A percentile compares a stretch with the other conserved stretches of the same genome.
Evolutionary conservation across 2,329 filamentous ascomycete genomes (phyloP).

Genomic region (Xylariaceae sp.): DNA sequence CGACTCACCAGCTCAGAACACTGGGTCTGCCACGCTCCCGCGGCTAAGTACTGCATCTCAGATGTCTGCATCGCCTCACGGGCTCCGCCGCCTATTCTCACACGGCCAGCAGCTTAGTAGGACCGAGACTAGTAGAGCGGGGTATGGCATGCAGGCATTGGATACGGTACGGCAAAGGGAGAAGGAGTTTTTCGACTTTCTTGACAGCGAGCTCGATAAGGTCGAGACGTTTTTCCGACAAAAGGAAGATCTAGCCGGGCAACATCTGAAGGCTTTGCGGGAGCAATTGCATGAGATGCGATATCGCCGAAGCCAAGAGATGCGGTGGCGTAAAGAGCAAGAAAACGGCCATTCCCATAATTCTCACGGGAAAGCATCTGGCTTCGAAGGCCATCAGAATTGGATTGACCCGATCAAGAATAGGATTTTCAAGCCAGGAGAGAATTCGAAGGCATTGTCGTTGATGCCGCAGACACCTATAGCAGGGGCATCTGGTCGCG

Average conservation of each 20-base stretch:
- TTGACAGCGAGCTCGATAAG: constrained; percentile 83
- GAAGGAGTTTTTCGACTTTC: constrained; percentile 80
- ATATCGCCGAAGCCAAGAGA: constrained; percentile 71
- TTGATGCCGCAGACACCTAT: constrained; percentile 49
- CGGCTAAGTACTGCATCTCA: constrained; percentile 11
- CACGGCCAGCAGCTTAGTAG: constrained; percentile 31
- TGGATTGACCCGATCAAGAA: constrained; percentile 53
- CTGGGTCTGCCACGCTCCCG: constrained; percentile 10
- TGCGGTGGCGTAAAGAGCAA: constrained; percentile 32
- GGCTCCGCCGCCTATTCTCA: constrained; percentile 38
- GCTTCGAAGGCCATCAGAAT: constrained; percentile 20
- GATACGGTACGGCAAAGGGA: constrained; percentile 63
- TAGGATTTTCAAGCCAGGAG: constrained; percentile 51
- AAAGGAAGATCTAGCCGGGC: constrained; percentile 81
- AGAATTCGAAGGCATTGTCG: constrained; percentile 57
- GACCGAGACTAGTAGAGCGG: constrained; percentile 32
- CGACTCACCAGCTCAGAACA: constrained; percentile 9
- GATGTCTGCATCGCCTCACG: constrained; percentile 15
- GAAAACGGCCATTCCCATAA: constrained; percentile 21
- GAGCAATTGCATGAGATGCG: constrained; percentile 92
- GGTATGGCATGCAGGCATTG: constrained; percentile 40
- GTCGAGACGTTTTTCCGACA: constrained; percentile 84
- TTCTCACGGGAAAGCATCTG: constrained; percentile 14
- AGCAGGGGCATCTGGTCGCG: constrained; percentile 27
- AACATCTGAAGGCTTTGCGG: constrained; percentile 65